phyloP scores from a whole-genome alignment of 2,329 filamentous ascomycete species.

The Colletotrichum sp. region DNA sequence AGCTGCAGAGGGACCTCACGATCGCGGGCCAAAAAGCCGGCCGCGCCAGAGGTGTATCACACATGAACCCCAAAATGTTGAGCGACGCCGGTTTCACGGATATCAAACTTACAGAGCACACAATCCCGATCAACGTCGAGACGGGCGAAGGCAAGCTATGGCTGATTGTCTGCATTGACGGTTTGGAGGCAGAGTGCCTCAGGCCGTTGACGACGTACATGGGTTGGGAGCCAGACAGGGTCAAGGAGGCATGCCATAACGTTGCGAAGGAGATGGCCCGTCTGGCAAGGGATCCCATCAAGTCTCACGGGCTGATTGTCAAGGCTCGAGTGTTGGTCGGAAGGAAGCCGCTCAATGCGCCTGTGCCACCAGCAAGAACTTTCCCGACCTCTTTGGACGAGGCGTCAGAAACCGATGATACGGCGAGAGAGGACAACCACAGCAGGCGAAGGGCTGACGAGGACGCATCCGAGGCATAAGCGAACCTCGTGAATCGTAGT shows the following conservation, averaged over 20 bases:
- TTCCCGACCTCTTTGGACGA: conserved; percentile 1
- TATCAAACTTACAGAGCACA: conserved; percentile 50
- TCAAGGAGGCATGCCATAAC: conserved; percentile 50
- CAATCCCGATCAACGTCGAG: conserved; percentile 52
- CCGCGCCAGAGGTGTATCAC: conserved; percentile 46
- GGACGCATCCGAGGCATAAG: background rate
- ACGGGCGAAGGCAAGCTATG: conserved; percentile 57
- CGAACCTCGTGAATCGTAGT: background rate
- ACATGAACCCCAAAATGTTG: conserved; percentile 51
- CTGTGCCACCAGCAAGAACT: background rate
- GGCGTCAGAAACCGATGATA: conserved; percentile 20
- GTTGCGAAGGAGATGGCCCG: conserved; percentile 53
- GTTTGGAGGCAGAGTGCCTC: conserved; percentile 53
- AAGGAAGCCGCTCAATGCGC: conserved; percentile 47
- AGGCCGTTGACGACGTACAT: conserved; percentile 58
- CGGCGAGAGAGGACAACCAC: conserved; percentile 13
- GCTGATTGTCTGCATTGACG: conserved; percentile 57
- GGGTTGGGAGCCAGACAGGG: conserved; percentile 56
- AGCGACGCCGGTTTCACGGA: conserved; percentile 57
- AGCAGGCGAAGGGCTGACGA: background rate
- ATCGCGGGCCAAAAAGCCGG: conserved; percentile 50
- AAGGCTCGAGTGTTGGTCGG: conserved; percentile 55
- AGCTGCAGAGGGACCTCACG: conserved; percentile 44
- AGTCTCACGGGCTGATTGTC: conserved; percentile 46
- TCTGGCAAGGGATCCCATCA: conserved; percentile 51